A percentile compares a stretch with the other conserved stretches of the same genome.
Conservation (phyloP, 1,139 yeast species). For the Kluyveromyces sp. region DNA sequence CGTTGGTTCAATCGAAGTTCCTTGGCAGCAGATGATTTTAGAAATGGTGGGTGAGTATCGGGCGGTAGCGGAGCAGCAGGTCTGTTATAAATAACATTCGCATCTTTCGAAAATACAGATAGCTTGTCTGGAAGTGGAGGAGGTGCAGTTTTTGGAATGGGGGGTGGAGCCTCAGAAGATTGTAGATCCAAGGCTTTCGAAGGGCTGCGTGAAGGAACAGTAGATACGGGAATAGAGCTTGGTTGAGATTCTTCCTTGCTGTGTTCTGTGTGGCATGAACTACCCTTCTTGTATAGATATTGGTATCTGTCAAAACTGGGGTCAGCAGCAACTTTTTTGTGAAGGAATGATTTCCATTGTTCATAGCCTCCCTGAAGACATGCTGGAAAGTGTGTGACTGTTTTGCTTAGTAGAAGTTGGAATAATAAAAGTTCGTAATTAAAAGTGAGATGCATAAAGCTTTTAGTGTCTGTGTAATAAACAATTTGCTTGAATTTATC, state of each 20-base stretch:
- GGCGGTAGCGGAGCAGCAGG: conserved; percentile 17
- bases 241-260: not conserved
- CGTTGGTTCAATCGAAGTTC: conserved; percentile 3
- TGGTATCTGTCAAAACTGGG: conserved; percentile 12
- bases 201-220: not conserved
- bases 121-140: conserved; percentile 4
- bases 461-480: conserved; percentile 39
- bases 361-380: conserved; percentile 28
- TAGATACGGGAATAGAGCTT: no score
- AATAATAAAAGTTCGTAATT: conserved; percentile 29
- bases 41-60: not conserved
- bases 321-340: conserved; percentile 15
- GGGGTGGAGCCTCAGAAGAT: not conserved
- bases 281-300: not conserved
- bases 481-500: conserved; percentile 46
- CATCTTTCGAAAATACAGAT: conserved; percentile 19
- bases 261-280: not conserved
- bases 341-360: conserved; percentile 25
- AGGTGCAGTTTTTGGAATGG: conserved; percentile 4
- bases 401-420: conserved; percentile 16
- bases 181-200: not conserved
- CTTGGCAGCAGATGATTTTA: not conserved
- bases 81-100: conserved; percentile 17
- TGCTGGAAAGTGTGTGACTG: conserved; percentile 20
- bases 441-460: conserved; percentile 29